Conservation (phyloP, 1,284 basidiomycete species). For the Irpex rosettiformis region DNA sequence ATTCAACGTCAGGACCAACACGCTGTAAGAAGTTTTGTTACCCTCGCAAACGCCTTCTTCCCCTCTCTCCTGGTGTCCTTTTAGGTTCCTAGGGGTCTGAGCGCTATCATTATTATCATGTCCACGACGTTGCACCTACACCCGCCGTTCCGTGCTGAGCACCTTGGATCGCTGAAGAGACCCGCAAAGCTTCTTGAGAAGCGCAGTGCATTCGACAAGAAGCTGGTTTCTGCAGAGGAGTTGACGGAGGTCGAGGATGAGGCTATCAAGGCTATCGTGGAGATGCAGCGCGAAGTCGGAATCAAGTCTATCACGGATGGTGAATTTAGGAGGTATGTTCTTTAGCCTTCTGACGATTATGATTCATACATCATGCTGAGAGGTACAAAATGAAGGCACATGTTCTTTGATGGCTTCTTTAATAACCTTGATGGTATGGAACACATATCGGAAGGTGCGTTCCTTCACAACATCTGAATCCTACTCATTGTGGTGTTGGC, state of each 20-base stretch:
- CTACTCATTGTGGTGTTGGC: constrained; percentile 4
- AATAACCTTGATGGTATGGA: constrained; percentile 64
- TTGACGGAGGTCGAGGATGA: constrained; percentile 42
- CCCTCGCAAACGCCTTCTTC: neutral
- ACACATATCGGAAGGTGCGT: constrained; percentile 49
- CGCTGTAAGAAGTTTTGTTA: too few relatives aligned
- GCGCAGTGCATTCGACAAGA: constrained; percentile 33
- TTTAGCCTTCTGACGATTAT: too few relatives aligned
- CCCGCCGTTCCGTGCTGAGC: constrained; percentile 40
- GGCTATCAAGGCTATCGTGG: constrained; percentile 39
- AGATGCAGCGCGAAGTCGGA: constrained; percentile 38
- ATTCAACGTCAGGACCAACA: too few relatives aligned
- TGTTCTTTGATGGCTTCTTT: constrained; percentile 60
- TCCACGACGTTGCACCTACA: constrained; percentile 20
- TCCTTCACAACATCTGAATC: constrained; percentile 14
- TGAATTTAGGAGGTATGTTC: constrained; percentile 38
- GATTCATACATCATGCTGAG: too few relatives aligned
- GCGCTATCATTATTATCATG: too few relatives aligned
- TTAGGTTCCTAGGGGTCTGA: neutral
- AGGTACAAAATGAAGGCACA: constrained; percentile 38
- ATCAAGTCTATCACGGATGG: constrained; percentile 48
- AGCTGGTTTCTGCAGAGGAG: constrained; percentile 32
- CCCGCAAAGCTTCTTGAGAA: constrained; percentile 39
- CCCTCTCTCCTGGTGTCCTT: neutral
- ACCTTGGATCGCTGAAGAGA: constrained; percentile 45